Evolutionary conservation across 805 yeast genomes (phyloP), one percentile per base, ranked within the genome.

Genomic region (Candida rishiriensis): DNA sequence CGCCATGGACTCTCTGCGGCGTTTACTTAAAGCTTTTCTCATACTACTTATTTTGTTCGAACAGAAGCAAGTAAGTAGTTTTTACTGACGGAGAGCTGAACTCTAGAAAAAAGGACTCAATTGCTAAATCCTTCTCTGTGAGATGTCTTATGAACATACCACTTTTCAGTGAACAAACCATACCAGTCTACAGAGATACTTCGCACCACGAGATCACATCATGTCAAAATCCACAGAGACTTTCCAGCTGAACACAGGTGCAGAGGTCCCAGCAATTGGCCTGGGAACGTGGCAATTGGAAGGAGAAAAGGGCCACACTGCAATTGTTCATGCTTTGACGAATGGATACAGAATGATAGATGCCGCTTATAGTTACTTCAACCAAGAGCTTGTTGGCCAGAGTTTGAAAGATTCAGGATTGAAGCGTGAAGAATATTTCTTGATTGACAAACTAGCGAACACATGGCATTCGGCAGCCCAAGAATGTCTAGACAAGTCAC

Each of bases 271-370:
- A 3, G 28, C 48, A 2, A 33, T 57, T 14, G 61, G 60, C 1
- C 40, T 57, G 12, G 61, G 61, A 1, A 57, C 60, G 1, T 53
- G 54, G 56, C 50, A 50, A 34, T 39, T 49, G 26, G 52, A 47
- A 15, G 56, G 43, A 10, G 46, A 47, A 7, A 39, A 42, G 29
- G 55, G 50, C 16, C 39, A 16, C 15, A 18, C 42, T 10, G 56
- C 57, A 3, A 44, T 51, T 12, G 65, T 66, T 1, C 59, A 64
- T 42, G 63, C 65, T n/a, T 32, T 52, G 10, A 18, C 41, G 21
- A 13, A 37, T 31, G 76, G 75, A 3, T 71, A 69, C 46, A 54
- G 66, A 28, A 71, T 64, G 52, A 64, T 71, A 44, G 76, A 71
- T 49, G 63, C 72, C 10, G 76, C 76, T 1, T 70, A 56, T 12